phyloP scores from a whole-genome alignment of 257 asterid genomes.

The Plantago ovata region DNA sequence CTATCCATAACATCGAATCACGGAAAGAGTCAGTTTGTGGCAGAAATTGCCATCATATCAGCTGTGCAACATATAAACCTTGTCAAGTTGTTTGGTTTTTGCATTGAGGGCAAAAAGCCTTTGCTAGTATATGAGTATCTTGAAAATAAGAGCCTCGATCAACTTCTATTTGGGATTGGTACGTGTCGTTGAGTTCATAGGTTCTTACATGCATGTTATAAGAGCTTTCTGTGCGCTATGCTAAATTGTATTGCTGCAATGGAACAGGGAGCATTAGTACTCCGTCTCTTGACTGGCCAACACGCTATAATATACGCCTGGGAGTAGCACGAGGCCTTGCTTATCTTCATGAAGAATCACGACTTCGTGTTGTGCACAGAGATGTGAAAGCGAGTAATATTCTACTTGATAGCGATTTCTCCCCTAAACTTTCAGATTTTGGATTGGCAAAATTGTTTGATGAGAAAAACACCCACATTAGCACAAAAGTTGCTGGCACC shows the following conservation, averaged over 20 bases:
- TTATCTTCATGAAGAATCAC: slow-evolving; percentile 75
- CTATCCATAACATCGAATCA: slow-evolving; percentile 76
- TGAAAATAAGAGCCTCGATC: slow-evolving; percentile 82
- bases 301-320: slow-evolving; percentile 67
- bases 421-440: slow-evolving; percentile 69
- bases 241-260: background rate
- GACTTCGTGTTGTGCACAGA: slow-evolving; percentile 56
- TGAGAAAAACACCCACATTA: slow-evolving; percentile 70
- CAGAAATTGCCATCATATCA: slow-evolving; percentile 90
- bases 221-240: background rate
- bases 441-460: slow-evolving; percentile 76
- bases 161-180: slow-evolving; percentile 60
- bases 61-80: slow-evolving; percentile 94
- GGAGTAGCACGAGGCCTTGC: slow-evolving; percentile 83
- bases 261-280: slow-evolving; percentile 37
- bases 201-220: background rate
- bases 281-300: slow-evolving; percentile 59
- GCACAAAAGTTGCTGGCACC: slow-evolving; percentile 90
- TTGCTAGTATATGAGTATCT: slow-evolving; percentile 86
- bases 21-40: slow-evolving; percentile 80
- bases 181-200: background rate
- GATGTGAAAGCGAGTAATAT: slow-evolving; percentile 85
- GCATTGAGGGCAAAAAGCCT: slow-evolving; percentile 75
- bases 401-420: slow-evolving; percentile 56
- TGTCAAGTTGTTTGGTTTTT: slow-evolving; percentile 78